phyloP scores from a whole-genome alignment of 1,284 basidiomycete genomes.

The Puccinia sorghi region DNA sequence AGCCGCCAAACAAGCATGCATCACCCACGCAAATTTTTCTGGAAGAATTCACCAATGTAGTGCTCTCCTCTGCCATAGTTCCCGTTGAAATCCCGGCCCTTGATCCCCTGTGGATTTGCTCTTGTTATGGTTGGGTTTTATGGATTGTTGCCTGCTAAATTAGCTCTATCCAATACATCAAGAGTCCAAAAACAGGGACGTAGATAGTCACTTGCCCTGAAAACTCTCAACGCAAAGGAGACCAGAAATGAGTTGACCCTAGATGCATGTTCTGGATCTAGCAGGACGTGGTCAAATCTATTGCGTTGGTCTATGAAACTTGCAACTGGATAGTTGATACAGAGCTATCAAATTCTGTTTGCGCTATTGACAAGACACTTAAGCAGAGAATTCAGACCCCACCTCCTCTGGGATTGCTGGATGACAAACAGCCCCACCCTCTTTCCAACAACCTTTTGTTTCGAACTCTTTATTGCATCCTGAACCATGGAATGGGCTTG shows the following conservation, averaged over 20 bases:
- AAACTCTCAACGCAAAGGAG: neutral
- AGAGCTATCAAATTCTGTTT: neutral
- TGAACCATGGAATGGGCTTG: conserved; percentile 23
- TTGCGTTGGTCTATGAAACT: conserved; percentile 7
- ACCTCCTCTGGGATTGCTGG: neutral
- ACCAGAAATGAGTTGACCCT: neutral
- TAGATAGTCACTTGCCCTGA: neutral
- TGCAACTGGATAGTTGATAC: conserved; percentile 22
- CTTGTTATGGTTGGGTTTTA: conserved; percentile 23
- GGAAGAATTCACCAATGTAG: conserved; percentile 6
- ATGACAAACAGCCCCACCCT: neutral
- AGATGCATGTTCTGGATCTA: conserved; percentile 15
- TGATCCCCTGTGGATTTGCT: conserved; percentile 42
- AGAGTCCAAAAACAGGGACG: neutral
- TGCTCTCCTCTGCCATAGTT: neutral
- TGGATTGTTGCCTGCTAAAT: conserved; percentile 9
- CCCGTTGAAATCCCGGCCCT: conserved; percentile 33
- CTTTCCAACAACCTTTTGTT: conserved; percentile 18
- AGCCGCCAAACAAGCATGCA: conserved; percentile 19
- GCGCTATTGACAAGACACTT: neutral
- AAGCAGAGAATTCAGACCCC: conserved; percentile 9
- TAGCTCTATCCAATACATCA: conserved; percentile 16
- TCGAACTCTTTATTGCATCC: conserved; percentile 30
- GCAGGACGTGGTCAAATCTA: conserved; percentile 3
- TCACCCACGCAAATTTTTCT: conserved; percentile 1